Percentiles rank a stretch among this genome's conserved stretches.
These are phyloP conservation scores for Sutorius australiensis DNA, from an alignment of 768 basidiomycete species.

Conservation along the genomic window DNA sequence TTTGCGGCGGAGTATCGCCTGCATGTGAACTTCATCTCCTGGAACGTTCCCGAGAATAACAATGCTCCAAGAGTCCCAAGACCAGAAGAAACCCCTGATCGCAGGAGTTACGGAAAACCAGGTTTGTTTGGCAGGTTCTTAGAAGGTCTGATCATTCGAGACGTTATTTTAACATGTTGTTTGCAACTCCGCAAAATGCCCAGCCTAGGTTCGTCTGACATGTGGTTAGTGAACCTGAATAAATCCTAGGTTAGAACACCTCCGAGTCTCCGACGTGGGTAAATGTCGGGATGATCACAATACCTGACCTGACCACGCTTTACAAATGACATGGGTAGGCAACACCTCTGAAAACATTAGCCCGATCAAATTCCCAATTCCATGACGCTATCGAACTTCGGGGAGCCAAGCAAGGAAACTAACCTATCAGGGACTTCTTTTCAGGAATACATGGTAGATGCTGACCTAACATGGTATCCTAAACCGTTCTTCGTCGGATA, in stretches of 20 bases:
- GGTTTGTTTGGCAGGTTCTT: background rate
- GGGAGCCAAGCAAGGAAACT: background rate
- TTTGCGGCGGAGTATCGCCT: too few species aligned
- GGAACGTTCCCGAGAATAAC: background rate
- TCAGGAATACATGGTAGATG: background rate
- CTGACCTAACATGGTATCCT: background rate
- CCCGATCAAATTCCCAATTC: background rate
- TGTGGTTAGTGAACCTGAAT: background rate
- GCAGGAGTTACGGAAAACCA: background rate
- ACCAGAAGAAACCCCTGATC: background rate
- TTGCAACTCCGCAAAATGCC: background rate
- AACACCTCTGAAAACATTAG: background rate
- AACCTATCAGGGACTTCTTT: background rate
- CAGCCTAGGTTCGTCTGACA: background rate
- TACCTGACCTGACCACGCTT: background rate
- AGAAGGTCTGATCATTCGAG: background rate
- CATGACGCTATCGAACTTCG: background rate
- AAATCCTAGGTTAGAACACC: background rate
- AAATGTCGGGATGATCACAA: background rate
- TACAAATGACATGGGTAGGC: background rate
- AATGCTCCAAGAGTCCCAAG: background rate
- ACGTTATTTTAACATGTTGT: background rate
- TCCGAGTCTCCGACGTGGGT: too few species aligned
- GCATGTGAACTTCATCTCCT: background rate
- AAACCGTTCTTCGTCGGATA: background rate